Evolutionary conservation across 352 stramenopile genomes (phyloP).

Genomic region (Phytopythium oedochilum): DNA sequence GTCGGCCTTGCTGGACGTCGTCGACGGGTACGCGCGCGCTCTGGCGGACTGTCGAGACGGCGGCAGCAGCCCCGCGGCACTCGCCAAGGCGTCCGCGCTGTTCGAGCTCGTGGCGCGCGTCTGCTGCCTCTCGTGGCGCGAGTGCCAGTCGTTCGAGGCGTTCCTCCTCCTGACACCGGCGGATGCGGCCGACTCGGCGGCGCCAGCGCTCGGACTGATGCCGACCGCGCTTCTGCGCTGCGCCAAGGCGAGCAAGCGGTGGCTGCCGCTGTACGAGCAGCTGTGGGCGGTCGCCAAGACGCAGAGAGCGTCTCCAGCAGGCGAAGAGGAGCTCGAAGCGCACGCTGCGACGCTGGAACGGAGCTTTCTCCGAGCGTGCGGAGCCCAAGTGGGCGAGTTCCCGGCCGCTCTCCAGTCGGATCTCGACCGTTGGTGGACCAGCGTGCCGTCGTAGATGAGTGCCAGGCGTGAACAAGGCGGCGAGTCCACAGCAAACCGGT

Average conservation of each 20-base stretch:
- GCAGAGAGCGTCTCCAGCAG: background rate
- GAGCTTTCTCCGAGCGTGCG: background rate
- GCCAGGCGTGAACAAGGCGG: no score
- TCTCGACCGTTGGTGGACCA: background rate
- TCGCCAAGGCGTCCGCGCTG: constrained; percentile 15
- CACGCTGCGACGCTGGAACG: background rate
- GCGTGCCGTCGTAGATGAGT: background rate
- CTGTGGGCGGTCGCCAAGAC: constrained; percentile 6
- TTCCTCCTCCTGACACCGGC: constrained; percentile 7
- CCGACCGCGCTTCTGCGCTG: constrained; percentile 21
- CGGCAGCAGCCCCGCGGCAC: background rate
- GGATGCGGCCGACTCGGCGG: background rate
- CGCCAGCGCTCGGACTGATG: constrained; percentile 6
- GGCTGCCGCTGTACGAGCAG: constrained; percentile 16
- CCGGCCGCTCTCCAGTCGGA: background rate
- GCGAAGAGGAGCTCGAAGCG: background rate
- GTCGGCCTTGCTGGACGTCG: constrained; percentile 24
- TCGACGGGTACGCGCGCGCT: constrained; percentile 21
- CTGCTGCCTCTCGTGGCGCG: constrained; percentile 16
- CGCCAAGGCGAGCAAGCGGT: constrained; percentile 10
- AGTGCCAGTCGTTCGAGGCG: constrained; percentile 14
- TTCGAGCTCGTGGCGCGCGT: constrained; percentile 19
- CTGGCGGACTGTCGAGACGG: constrained; percentile 1
- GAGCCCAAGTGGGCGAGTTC: background rate
- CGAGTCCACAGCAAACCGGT: no score